phyloP scores from a whole-genome alignment of 306 rosid genomes.

The Sicyos edulis region DNA sequence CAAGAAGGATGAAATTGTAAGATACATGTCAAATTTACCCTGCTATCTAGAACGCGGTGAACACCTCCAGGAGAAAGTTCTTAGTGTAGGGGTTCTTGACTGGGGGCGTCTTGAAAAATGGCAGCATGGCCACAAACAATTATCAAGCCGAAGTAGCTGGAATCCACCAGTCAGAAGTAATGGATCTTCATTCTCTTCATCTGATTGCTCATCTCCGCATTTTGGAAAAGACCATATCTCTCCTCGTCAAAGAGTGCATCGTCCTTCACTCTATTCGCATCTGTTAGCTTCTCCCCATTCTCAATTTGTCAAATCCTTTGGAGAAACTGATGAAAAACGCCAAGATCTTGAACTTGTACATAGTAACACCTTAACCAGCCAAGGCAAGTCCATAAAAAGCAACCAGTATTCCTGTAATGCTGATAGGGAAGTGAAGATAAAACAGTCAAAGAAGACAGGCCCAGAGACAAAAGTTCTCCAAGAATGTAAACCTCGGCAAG shows the following conservation, averaged over 20 bases:
- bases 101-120: constrained; percentile 82
- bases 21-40: constrained; percentile 81
- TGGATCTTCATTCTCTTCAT: constrained; percentile 45
- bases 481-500: constrained; percentile 31
- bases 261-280: constrained; percentile 51
- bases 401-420: constrained; percentile 34
- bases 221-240: constrained; percentile 48
- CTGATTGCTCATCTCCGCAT: constrained; percentile 44
- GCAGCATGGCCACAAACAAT: constrained; percentile 45
- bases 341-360: constrained; percentile 28
- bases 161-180: constrained; percentile 45
- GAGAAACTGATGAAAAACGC: constrained; percentile 31
- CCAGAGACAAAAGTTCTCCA: constrained; percentile 26
- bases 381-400: constrained; percentile 31
- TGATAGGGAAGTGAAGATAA: constrained; percentile 25
- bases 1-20: constrained; percentile 73
- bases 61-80: constrained; percentile 52
- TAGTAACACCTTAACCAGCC: constrained; percentile 24
- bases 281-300: constrained; percentile 33
- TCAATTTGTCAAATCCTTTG: constrained; percentile 32
- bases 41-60: constrained; percentile 72
- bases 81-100: constrained; percentile 93
- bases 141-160: constrained; percentile 36
- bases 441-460: constrained; percentile 32
- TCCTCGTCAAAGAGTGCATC: constrained; percentile 40